Percentiles rank a stretch among this genome's conserved stretches.
These are phyloP conservation scores for Hanseniaspora lindneri DNA, from an alignment of 805 yeast species.

Conservation along the genomic window DNA sequence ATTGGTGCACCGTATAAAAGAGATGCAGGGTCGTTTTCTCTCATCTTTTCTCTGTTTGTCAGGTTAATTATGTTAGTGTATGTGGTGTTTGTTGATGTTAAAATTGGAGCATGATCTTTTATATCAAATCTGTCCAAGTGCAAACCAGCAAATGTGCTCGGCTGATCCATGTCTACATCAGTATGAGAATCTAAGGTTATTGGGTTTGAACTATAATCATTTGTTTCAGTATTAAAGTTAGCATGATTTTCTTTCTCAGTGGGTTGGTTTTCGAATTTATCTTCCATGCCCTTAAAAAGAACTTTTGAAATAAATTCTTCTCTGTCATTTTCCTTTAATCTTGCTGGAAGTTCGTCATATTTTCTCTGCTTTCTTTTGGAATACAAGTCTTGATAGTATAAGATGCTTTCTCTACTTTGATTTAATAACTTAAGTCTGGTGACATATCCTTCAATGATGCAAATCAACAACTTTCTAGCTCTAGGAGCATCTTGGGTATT, in stretches of 20 bases:
- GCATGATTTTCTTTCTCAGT: constrained; percentile 20
- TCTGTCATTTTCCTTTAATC: constrained; percentile 28
- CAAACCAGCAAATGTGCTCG: constrained; percentile 18
- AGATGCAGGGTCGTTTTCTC: constrained; percentile 10
- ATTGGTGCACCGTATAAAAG: constrained; percentile 41
- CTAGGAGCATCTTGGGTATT: constrained; percentile 65
- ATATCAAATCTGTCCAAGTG: constrained; percentile 36
- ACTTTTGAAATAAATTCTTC: constrained; percentile 29
- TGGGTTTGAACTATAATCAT: constrained; percentile 17
- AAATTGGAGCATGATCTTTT: constrained; percentile 45
- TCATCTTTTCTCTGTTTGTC: constrained; percentile 14
- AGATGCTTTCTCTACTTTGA: constrained; percentile 53
- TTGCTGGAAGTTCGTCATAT: constrained; percentile 32
- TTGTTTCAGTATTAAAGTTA: constrained; percentile 17
- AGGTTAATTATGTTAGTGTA: constrained; percentile 20
- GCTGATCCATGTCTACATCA: constrained; percentile 16
- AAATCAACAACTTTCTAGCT: constrained; percentile 57
- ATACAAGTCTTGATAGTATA: constrained; percentile 47
- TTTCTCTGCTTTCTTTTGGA: constrained; percentile 35
- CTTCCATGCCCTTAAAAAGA: constrained; percentile 24
- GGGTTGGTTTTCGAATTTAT: too few species aligned
- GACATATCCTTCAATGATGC: constrained; percentile 78
- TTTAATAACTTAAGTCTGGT: constrained; percentile 69
- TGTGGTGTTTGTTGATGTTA: constrained; percentile 38
- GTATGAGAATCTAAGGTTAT: background rate